These are phyloP conservation scores for Adansonia gregorii DNA, from an alignment of 441 rosid species.

Conservation along the genomic window DNA sequence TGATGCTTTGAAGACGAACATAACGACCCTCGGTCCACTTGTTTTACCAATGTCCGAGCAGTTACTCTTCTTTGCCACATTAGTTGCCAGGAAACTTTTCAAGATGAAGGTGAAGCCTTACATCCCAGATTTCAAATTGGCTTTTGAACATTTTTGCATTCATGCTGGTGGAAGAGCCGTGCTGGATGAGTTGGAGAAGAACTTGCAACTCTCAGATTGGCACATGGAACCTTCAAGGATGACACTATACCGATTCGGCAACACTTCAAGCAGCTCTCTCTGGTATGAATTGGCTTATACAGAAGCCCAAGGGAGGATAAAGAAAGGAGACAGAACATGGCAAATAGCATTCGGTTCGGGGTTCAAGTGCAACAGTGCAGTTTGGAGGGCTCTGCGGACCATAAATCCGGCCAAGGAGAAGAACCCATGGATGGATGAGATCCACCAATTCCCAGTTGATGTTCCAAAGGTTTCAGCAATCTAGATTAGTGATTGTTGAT, in stretches of 20 bases:
- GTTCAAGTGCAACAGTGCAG: conserved; percentile 31
- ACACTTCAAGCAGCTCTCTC: too few species aligned
- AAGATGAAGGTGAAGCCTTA: conserved; percentile 42
- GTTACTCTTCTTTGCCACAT: conserved; percentile 35
- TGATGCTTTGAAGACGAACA: conserved; percentile 40
- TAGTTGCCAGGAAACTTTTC: conserved; percentile 36
- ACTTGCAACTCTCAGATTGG: conserved; percentile 39
- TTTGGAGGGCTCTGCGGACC: conserved; percentile 19
- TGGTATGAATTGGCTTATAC: too few species aligned
- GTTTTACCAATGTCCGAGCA: conserved; percentile 32
- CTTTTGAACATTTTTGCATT: conserved; percentile 44
- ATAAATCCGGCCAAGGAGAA: conserved; percentile 13
- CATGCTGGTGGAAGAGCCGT: conserved; percentile 27
- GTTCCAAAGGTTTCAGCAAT: conserved; percentile 20
- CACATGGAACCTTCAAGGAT: conserved; percentile 44
- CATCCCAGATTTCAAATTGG: conserved; percentile 40
- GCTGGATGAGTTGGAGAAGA: conserved; percentile 32
- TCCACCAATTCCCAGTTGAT: conserved; percentile 16
- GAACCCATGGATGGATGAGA: conserved; percentile 25
- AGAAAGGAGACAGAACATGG: too few species aligned
- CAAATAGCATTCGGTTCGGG: conserved; percentile 18
- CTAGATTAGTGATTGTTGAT: not conserved
- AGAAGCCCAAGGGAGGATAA: too few species aligned
- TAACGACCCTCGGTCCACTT: conserved; percentile 40
- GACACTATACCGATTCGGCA: conserved; percentile 29